These are phyloP conservation scores for Metschnikowia hibisci DNA, from an alignment of 805 yeast species.

Conservation along the genomic window DNA sequence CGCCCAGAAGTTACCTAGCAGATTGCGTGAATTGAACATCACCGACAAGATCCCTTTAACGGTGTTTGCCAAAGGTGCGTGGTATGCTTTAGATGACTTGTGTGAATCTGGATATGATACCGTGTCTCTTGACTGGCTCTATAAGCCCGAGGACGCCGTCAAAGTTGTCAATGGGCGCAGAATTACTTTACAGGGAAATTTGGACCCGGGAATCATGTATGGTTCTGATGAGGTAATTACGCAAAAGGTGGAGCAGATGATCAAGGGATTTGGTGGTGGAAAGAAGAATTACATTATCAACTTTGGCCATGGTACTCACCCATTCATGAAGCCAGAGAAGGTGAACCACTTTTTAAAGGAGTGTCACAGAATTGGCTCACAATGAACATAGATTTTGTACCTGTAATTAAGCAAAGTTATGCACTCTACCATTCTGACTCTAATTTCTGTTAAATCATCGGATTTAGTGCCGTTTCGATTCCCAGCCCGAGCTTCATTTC, in stretches of 20 bases:
- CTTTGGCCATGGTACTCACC: slow-evolving; percentile 98
- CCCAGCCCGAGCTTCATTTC: too few relatives aligned
- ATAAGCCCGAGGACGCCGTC: slow-evolving; percentile 81
- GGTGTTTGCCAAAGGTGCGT: slow-evolving; percentile 92
- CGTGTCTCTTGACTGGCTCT: slow-evolving; percentile 92
- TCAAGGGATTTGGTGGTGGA: slow-evolving; percentile 89
- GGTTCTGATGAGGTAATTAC: slow-evolving; percentile 82
- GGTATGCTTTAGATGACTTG: slow-evolving; percentile 89
- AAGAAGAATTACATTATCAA: slow-evolving; percentile 87
- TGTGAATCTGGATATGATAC: slow-evolving; percentile 78
- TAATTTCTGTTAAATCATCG: too few relatives aligned
- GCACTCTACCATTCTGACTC: too few relatives aligned
- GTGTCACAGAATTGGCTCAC: slow-evolving; percentile 73
- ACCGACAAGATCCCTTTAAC: slow-evolving; percentile 77
- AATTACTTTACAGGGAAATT: slow-evolving; percentile 86
- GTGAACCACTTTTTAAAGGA: slow-evolving; percentile 81
- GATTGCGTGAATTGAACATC: slow-evolving; percentile 69
- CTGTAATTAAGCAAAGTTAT: neutral
- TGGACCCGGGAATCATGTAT: slow-evolving; percentile 93
- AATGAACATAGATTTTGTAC: slow-evolving; percentile 16
- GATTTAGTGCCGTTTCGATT: too few relatives aligned
- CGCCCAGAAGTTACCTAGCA: slow-evolving; percentile 58
- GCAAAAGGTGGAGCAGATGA: slow-evolving; percentile 81
- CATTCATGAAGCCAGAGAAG: slow-evolving; percentile 92
- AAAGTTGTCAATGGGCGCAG: slow-evolving; percentile 64